Evolutionary conservation across 176 grass and related monocot species (phyloP), one percentile per base, ranked within the genome.

Genomic region (Musa acuminata): DNA sequence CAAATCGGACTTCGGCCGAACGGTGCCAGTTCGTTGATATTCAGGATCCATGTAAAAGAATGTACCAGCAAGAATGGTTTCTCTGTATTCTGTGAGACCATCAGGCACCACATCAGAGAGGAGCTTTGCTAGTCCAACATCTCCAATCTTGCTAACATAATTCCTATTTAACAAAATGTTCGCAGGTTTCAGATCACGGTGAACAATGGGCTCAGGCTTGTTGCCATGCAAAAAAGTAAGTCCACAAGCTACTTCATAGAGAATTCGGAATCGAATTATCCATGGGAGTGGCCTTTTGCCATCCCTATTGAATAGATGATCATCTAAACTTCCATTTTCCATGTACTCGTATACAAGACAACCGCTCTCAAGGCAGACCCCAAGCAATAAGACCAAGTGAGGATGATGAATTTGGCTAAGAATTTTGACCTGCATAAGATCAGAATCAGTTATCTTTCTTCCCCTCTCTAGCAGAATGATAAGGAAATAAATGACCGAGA

Each of bases 41-140:
- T 96, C 93, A 13, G 93, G 93, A 73, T 96, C 89, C 93, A 96
- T 92, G 76, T 92, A 92, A 75, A 77, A 92, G 22, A 96, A 60
- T 69, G 92, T 96, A 58, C 92, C 92, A 51, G 85, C 89, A 51
- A 96, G 62, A 54, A 82, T 8, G n/a, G 92, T 96, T 25, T 96
- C 92, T 69, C 80, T 90, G 85, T 96, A 96, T 62, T 89, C 92
- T 55, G 92, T 96, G 20, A 90, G 60, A 16, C 85, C 92, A 80
- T 96, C 92, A 43, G 92, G 85, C 53, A 87, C 87, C 57, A 87
- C 80, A 73, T 96, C 81, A 29, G 78, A 84, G 75, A 96, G 85
- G 26, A 92, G 87, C 76, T 90, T 96, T 3, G 89, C 87, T 14
- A 88, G 83, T 77, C 93, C 93, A 26, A 92, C 93, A 52, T 96